These are phyloP conservation scores for Antitrichia curtipendula DNA, from an alignment of 225 moss, liverwort and hornwort genomes.

Conservation along the genomic window DNA sequence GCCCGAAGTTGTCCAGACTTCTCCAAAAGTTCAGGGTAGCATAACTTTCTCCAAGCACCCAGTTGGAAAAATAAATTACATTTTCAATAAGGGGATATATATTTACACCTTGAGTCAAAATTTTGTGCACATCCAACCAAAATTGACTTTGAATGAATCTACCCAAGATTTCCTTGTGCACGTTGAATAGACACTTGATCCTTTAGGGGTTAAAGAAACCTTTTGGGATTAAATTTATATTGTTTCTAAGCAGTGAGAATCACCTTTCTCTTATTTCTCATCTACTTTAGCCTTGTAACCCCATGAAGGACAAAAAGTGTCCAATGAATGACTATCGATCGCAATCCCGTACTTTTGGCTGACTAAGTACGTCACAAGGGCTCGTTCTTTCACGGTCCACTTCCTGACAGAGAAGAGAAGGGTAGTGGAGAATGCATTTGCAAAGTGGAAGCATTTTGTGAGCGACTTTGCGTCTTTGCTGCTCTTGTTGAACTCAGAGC, in stretches of 20 bases:
- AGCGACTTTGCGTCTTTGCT: not conserved
- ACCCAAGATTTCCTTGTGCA: too few relatives aligned
- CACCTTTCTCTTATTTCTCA: not conserved
- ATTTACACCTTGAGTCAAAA: too few relatives aligned
- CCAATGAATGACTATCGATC: not conserved
- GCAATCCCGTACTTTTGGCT: not conserved
- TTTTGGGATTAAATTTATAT: not conserved
- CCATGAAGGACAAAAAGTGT: too few relatives aligned
- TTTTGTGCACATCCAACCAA: too few relatives aligned
- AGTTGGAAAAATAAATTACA: too few relatives aligned
- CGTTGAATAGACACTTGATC: too few relatives aligned
- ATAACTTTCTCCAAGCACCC: too few relatives aligned
- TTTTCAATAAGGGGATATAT: too few relatives aligned
- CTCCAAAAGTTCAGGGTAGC: too few relatives aligned
- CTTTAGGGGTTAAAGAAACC: too few relatives aligned
- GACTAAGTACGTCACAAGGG: not conserved
- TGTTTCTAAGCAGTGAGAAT: not conserved
- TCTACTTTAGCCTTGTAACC: rapidly evolving
- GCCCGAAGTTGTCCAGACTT: too few relatives aligned
- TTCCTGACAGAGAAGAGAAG: not conserved
- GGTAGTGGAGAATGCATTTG: not conserved
- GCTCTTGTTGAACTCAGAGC: not conserved
- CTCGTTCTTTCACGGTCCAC: not conserved
- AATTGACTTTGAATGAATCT: too few relatives aligned
- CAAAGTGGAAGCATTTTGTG: not conserved